A percentile compares a stretch with the other conserved stretches of the same genome.
phyloP scores from a whole-genome alignment of 2,329 filamentous ascomycete species.

The Ceratocystis albifundus region DNA sequence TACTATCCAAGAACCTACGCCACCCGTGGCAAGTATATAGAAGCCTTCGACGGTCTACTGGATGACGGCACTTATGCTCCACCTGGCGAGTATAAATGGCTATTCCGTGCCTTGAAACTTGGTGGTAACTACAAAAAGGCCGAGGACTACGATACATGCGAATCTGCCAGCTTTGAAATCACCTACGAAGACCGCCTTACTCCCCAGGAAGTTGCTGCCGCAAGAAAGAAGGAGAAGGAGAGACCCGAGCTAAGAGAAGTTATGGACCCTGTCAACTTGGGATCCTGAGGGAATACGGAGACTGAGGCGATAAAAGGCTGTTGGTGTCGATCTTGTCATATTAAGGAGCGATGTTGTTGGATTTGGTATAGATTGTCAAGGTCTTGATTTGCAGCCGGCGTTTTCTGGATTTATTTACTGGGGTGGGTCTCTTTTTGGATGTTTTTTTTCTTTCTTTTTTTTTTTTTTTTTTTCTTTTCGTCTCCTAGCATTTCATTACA shows the following conservation, averaged over 20 bases:
- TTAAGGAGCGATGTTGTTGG: background rate
- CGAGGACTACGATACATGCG: slow-evolving; percentile 38
- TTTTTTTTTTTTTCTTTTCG: background rate
- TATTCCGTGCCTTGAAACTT: slow-evolving; percentile 39
- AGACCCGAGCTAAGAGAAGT: background rate
- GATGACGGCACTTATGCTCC: slow-evolving; percentile 38
- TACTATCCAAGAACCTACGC: slow-evolving; percentile 31
- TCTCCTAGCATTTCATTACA: background rate
- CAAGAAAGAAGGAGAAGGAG: background rate
- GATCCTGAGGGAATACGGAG: background rate
- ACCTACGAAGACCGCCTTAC: slow-evolving; percentile 29
- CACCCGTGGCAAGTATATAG: slow-evolving; percentile 26
- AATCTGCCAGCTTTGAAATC: slow-evolving; percentile 37
- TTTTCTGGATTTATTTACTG: background rate
- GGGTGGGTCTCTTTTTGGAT: background rate
- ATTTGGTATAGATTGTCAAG: background rate
- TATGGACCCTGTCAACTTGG: background rate
- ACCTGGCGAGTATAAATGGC: slow-evolving; percentile 40
- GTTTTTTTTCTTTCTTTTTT: background rate
- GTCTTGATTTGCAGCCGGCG: background rate
- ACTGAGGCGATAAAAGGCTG: background rate
- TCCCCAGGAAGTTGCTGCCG: background rate
- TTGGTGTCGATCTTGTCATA: background rate
- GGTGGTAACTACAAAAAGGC: slow-evolving; percentile 38
- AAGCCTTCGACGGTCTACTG: slow-evolving; percentile 38